Evolutionary conservation across 1,284 basidiomycete genomes (phyloP).

Genomic region (Rhodotorula sp.): DNA sequence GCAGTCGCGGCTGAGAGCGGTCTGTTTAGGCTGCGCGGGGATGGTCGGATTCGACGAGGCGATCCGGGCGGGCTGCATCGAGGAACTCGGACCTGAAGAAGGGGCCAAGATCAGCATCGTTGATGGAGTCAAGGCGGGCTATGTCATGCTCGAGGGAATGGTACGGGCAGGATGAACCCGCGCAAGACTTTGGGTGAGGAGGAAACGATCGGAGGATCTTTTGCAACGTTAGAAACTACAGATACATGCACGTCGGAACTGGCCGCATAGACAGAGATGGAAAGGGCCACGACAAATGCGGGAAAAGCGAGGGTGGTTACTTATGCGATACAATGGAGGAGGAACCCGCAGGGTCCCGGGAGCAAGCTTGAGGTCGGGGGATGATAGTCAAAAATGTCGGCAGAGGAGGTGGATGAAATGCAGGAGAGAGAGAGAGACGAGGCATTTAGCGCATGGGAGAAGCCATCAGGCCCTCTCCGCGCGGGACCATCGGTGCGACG

Average conservation of each 20-base stretch:
- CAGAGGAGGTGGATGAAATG: not conserved
- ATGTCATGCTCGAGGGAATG: slow-evolving; percentile 18
- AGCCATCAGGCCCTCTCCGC: slow-evolving; percentile 25
- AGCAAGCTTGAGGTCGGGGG: not conserved
- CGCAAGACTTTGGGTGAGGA: too few relatives aligned
- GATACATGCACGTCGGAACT: not conserved
- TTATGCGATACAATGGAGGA: not conserved
- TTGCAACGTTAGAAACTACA: not conserved
- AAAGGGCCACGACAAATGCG: not conserved
- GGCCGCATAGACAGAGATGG: not conserved
- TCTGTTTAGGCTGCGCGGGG: slow-evolving; percentile 57
- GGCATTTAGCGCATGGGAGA: slow-evolving; percentile 17
- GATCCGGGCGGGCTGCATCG: slow-evolving; percentile 42
- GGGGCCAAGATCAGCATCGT: slow-evolving; percentile 50
- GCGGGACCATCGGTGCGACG: not conserved
- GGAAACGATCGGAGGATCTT: too few relatives aligned
- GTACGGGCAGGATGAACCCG: not conserved
- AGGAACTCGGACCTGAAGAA: slow-evolving; percentile 43
- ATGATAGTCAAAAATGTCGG: not conserved
- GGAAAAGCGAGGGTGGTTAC: not conserved
- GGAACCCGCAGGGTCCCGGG: not conserved
- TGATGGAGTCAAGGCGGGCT: slow-evolving; percentile 53
- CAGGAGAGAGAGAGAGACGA: not conserved
- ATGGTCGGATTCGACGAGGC: slow-evolving; percentile 56
- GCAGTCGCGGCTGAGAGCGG: slow-evolving; percentile 47